Evolutionary conservation across 768 basidiomycete species (phyloP).

Genomic region (Lactifluus volemus): DNA sequence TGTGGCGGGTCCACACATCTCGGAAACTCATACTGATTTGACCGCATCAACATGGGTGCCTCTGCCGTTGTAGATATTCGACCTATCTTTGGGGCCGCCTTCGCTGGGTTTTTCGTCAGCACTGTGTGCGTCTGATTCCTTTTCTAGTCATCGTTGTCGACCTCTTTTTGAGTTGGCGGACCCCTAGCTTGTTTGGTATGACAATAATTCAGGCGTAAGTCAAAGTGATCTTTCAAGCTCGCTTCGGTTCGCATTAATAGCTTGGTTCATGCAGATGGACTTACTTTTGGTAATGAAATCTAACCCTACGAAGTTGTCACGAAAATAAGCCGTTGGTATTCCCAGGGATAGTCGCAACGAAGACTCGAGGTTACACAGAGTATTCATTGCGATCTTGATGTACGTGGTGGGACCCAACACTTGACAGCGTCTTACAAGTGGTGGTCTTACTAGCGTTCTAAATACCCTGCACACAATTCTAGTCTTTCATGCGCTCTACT

Average conservation of each 20-base stretch:
- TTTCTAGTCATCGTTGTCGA: not conserved
- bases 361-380: not conserved
- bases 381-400: not conserved
- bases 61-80: not conserved
- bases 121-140: not conserved
- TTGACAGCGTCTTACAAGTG: not conserved
- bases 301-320: no score
- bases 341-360: not conserved
- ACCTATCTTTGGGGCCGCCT: not conserved
- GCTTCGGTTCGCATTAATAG: not conserved
- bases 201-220: conserved; percentile 4
- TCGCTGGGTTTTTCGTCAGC: not conserved
- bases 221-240: not conserved
- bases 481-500: conserved; percentile 38
- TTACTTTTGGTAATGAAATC: not conserved
- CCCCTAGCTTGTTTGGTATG: not conserved
- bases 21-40: not conserved
- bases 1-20: no score
- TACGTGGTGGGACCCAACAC: not conserved
- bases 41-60: not conserved
- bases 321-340: not conserved
- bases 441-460: conserved; percentile 27
- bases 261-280: not conserved
- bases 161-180: not conserved
- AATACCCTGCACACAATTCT: conserved; percentile 39